These are phyloP conservation scores for Lentinula edodes DNA, from an alignment of 768 basidiomycete genomes.

Conservation along the genomic window DNA sequence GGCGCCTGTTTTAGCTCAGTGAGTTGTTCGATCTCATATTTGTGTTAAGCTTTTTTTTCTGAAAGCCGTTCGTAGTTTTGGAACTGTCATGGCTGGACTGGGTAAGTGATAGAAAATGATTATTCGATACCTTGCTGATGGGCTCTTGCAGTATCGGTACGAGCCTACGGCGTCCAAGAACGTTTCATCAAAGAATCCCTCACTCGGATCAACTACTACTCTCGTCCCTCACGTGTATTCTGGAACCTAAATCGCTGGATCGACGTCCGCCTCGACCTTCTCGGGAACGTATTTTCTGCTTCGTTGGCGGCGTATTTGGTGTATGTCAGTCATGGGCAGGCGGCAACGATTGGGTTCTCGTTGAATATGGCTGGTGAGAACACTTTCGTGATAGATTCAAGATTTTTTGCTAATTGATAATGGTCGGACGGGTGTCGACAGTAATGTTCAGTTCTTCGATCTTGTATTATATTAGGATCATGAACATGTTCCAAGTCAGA, in stretches of 20 bases:
- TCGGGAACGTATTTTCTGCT: slow-evolving; percentile 38
- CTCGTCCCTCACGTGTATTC: slow-evolving; percentile 24
- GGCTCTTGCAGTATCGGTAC: slow-evolving; percentile 23
- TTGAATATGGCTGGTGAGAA: slow-evolving; percentile 32
- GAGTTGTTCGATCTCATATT: slow-evolving; percentile 11
- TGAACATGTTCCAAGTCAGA: slow-evolving; percentile 21
- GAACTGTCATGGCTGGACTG: slow-evolving; percentile 37
- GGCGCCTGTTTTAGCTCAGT: slow-evolving; percentile 16
- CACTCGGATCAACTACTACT: slow-evolving; percentile 33
- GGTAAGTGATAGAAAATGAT: slow-evolving; percentile 10
- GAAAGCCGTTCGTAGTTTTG: slow-evolving; percentile 17
- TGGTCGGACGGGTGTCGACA: not conserved
- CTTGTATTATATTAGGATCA: slow-evolving; percentile 13
- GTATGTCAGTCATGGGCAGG: slow-evolving; percentile 19
- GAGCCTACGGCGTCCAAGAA: slow-evolving; percentile 41
- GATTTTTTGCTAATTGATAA: not conserved
- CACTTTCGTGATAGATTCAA: not conserved
- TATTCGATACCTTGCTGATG: not conserved
- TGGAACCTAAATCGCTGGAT: slow-evolving; percentile 28
- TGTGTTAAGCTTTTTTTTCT: slow-evolving; percentile 10
- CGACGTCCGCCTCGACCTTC: slow-evolving; percentile 33
- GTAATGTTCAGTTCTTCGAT: slow-evolving; percentile 16
- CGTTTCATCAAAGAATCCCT: slow-evolving; percentile 26
- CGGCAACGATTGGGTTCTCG: slow-evolving; percentile 27
- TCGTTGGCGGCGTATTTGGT: slow-evolving; percentile 35